Base-by-base conservation (phyloP, 495 filamentous ascomycete species). In the Penicillium atrosanguineum region DNA sequence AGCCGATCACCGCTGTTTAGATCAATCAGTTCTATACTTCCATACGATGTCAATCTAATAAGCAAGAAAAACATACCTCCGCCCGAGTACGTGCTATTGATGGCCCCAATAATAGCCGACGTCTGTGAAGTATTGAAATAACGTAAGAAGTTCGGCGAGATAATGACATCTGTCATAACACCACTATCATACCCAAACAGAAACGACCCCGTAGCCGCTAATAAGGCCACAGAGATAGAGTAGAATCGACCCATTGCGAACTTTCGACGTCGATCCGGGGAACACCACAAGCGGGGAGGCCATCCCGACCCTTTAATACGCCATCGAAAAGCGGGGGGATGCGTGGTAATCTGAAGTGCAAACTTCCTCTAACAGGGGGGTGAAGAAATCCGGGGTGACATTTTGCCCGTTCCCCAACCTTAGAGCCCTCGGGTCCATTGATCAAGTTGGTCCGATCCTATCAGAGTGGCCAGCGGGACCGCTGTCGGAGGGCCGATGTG, bases 141-240 rank as follows among this genome's bases (percentile, higher is more conserved):
- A 12, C 51, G 44, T 28, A 79, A 47, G 62, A 80, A 81, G 44
- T 79, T 73, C 2, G 66, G 54, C 15, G 75, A 78, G 7, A 68
- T 73, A 52, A 82, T 80, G 29, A 81, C 77, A 69, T 79, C 76
- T 1, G 77, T 78, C 77, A 82, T 80, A 4, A 82, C 78, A 50
- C 79, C 79, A 23, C 71, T 73, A 53, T 81, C 77, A 65, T 79
- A 82, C n/a, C 79, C 79, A 51, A 80, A 82, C 31, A 82, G 63
- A 53, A 80, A 80, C 11, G 71, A 75, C 43, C 77, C 77, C 12
- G 71, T 76, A 7, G 72, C 71, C 45, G 75, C 75, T 50, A 80
- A 72, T 3, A 63, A 54, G 51, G 75, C 74, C 34, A 78, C 67
- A 19, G 50, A 66, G 49, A 78, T 64, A 26, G 72, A 71, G 55